These are phyloP conservation scores for Cnidoscolus chayamansa DNA, from an alignment of 441 rosid species.

Conservation along the genomic window DNA sequence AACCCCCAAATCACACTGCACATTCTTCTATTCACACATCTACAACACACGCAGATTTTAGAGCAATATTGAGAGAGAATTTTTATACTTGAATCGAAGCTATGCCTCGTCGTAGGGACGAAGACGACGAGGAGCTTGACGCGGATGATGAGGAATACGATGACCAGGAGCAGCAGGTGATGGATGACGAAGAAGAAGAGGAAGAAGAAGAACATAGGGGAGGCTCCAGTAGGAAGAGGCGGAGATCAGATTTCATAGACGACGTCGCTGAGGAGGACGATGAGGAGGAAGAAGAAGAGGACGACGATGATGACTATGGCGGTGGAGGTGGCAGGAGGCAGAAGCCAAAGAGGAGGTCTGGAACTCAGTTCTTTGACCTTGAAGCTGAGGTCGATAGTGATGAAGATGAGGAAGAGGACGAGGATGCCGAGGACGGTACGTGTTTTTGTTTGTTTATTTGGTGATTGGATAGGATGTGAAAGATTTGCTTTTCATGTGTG, in stretches of 20 bases:
- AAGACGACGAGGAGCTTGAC: slow-evolving; percentile 33
- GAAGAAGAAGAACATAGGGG: slow-evolving; percentile 30
- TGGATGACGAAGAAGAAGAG: slow-evolving; percentile 46
- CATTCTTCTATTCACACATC: no score
- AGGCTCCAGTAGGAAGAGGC: slow-evolving; percentile 53
- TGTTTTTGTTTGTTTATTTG: background rate
- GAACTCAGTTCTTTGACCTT: slow-evolving; percentile 54
- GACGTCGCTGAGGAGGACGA: slow-evolving; percentile 91
- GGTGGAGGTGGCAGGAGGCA: slow-evolving; percentile 31
- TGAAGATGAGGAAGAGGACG: slow-evolving; percentile 87
- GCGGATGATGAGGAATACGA: slow-evolving; percentile 51
- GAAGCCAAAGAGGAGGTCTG: slow-evolving; percentile 46
- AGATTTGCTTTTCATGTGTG: background rate
- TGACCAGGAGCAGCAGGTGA: slow-evolving; percentile 37
- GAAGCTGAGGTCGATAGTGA: slow-evolving; percentile 74
- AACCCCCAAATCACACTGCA: no score
- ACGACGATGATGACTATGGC: slow-evolving; percentile 51
- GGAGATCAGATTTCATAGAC: slow-evolving; percentile 72
- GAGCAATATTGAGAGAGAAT: background rate
- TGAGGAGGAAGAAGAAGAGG: slow-evolving; percentile 61
- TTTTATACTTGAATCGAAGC: background rate
- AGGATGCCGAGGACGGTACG: slow-evolving; percentile 73
- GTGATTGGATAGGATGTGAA: background rate
- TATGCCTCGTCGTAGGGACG: slow-evolving; percentile 51
- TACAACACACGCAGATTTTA: no score